phyloP scores from a whole-genome alignment of 2,329 filamentous ascomycete species.

The Cytospora chrysosperma region DNA sequence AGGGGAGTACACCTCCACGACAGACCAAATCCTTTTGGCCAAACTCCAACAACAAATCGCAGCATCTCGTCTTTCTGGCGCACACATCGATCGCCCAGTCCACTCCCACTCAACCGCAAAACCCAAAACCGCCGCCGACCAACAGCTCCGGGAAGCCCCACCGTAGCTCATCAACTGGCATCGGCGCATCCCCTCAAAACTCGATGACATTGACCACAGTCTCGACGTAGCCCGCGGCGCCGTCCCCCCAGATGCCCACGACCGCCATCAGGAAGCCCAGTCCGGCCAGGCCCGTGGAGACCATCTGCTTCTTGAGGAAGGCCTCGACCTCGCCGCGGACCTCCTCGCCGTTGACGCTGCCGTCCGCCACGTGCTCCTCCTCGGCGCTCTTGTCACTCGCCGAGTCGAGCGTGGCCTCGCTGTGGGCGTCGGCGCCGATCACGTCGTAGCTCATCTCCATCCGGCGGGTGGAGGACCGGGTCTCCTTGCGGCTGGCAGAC shows the following conservation, averaged over 20 bases:
- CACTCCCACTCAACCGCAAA: background rate
- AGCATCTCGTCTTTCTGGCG: background rate
- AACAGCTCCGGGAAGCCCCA: background rate
- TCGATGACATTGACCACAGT: constrained; percentile 14
- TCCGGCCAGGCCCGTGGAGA: constrained; percentile 54
- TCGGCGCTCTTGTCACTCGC: constrained; percentile 49
- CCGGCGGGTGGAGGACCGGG: constrained; percentile 36
- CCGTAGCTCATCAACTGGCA: background rate
- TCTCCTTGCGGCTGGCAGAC: constrained; percentile 28
- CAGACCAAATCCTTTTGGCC: background rate
- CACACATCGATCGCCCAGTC: background rate
- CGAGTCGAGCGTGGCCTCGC: constrained; percentile 41
- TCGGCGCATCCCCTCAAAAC: background rate
- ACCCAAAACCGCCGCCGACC: background rate
- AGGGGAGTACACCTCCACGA: background rate
- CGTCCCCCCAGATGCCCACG: constrained; percentile 54
- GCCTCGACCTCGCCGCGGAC: constrained; percentile 56
- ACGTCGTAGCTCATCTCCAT: constrained; percentile 75
- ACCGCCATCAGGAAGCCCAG: constrained; percentile 61
- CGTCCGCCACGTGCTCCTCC: constrained; percentile 43
- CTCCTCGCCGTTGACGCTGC: constrained; percentile 60
- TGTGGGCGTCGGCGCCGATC: constrained; percentile 51
- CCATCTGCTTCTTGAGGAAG: constrained; percentile 53
- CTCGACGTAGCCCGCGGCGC: constrained; percentile 15
- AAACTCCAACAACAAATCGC: background rate